Evolutionary conservation across 305 asterid genomes (phyloP), one percentile per base, ranked within the genome.

Genomic region (Solanum hybrid): DNA sequence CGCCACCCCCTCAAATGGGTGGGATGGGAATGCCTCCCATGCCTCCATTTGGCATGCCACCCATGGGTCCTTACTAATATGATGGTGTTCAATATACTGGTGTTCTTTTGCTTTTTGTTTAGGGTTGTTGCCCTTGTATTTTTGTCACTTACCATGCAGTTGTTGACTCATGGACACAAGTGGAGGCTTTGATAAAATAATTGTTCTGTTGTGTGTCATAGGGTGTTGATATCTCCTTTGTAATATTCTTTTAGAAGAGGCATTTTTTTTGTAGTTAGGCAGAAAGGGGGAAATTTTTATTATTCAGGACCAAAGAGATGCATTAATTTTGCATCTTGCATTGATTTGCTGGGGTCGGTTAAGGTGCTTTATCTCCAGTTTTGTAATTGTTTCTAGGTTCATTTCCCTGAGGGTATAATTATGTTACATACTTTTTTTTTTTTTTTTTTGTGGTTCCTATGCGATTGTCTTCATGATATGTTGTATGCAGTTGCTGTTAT

Each of bases 41-140:
- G 99, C 96, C 97, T 24, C 97, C 98, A 24, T 97, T 92, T 91
- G 99, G 99, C 92, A 98, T 97, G 98, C 99, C 99, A 82, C 95
- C 95, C 68, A 97, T 98, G 99, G 99, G 98, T 24, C 91, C 99
- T 76, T 98, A 98, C 90, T 98, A 94, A 95, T 93, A 51, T 87
- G 88, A 57, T 88, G 88, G 36, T 32, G 86, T 72, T 80, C 22
- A 80, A 13, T 80, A 13, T 51, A 45, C 36, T 45, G 86, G 86
- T 89, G 86, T 29, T 65, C 5, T 86, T 39, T 72, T 82, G 78
- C 77, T 76, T 45, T 57, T 17, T 88, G 77, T 57, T 85, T 57
- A 85, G n/a, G 75, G 45, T 73, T 37, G 37, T 77, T 14, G 4
- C 81, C 84, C 45, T 61, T 76, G 84, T 80, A 72, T 86, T 7